A percentile compares a stretch with the other conserved stretches of the same genome.
phyloP scores from a whole-genome alignment of 805 yeast genomes.

The Pichia sporocuriosa region DNA sequence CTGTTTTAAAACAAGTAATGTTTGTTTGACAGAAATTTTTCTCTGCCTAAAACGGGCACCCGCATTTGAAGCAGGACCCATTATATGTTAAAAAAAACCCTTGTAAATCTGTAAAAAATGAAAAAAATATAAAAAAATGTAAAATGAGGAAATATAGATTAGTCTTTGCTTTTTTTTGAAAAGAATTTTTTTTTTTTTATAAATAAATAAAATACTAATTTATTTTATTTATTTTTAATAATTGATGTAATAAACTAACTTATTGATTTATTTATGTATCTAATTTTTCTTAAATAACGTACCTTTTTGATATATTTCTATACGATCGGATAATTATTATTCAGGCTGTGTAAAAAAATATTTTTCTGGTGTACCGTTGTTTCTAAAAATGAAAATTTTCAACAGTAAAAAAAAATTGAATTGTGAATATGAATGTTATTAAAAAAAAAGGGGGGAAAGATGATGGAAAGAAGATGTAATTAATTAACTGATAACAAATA shows the following conservation, averaged over 20 bases:
- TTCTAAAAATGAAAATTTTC: neutral
- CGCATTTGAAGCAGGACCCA: conserved; percentile 34
- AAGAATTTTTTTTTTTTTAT: too few relatives aligned
- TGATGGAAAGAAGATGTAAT: neutral
- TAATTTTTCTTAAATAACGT: neutral
- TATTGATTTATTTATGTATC: too few relatives aligned
- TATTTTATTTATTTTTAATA: too few relatives aligned
- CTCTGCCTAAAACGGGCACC: conserved; percentile 87
- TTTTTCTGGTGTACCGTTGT: too few relatives aligned
- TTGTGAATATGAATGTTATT: neutral
- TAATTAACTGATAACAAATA: conserved; percentile 1
- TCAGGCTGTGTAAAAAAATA: conserved; percentile 4
- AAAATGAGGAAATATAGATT: neutral
- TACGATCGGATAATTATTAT: neutral
- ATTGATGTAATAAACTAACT: too few relatives aligned
- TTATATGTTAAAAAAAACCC: neutral
- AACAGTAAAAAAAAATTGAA: too few relatives aligned
- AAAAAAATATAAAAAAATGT: neutral
- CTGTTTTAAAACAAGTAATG: conserved; percentile 69
- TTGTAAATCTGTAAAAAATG: neutral
- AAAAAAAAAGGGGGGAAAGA: neutral
- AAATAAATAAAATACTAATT: too few relatives aligned
- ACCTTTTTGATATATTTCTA: too few relatives aligned
- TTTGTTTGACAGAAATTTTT: conserved; percentile 87
- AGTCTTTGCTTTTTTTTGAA: neutral